phyloP scores from a whole-genome alignment of 2,329 filamentous ascomycete genomes.

The Arthrobotrys megalospora region DNA sequence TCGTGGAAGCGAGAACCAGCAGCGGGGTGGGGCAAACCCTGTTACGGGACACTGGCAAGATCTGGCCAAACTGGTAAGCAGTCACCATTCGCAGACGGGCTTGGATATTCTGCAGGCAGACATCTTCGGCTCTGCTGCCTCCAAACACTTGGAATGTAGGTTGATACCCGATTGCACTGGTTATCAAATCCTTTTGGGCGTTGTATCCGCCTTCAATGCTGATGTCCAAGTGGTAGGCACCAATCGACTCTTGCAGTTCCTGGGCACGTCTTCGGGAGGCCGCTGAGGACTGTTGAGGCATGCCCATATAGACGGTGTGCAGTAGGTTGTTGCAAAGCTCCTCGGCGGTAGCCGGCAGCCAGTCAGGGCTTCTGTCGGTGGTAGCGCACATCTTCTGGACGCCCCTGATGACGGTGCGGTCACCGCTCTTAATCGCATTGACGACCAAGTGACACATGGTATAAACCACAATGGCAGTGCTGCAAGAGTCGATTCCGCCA shows the following conservation, averaged over 20 bases:
- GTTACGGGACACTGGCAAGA: slow-evolving; percentile 1
- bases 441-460: slow-evolving; percentile 6
- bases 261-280: background rate
- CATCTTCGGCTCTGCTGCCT: background rate
- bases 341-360: background rate
- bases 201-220: slow-evolving; percentile 1
- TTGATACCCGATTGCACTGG: background rate
- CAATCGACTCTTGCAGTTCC: background rate
- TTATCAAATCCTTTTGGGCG: background rate
- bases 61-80: slow-evolving; percentile 6
- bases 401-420: background rate
- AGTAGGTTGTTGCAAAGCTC: slow-evolving; percentile 1
- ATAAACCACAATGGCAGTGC: slow-evolving; percentile 7
- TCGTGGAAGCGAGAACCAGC: slow-evolving; percentile 2
- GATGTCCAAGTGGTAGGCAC: background rate
- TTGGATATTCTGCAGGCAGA: slow-evolving; percentile 2
- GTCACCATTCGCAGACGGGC: slow-evolving; percentile 2
- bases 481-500: slow-evolving; percentile 1
- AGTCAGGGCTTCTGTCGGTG: background rate
- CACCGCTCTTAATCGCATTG: slow-evolving; percentile 1
- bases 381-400: slow-evolving; percentile 4
- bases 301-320: background rate
- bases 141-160: slow-evolving; percentile 4
- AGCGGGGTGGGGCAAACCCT: slow-evolving; percentile 1
- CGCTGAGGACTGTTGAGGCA: background rate